phyloP scores from a whole-genome alignment of 495 filamentous ascomycete species.

The Astrothelium subdiscretum region DNA sequence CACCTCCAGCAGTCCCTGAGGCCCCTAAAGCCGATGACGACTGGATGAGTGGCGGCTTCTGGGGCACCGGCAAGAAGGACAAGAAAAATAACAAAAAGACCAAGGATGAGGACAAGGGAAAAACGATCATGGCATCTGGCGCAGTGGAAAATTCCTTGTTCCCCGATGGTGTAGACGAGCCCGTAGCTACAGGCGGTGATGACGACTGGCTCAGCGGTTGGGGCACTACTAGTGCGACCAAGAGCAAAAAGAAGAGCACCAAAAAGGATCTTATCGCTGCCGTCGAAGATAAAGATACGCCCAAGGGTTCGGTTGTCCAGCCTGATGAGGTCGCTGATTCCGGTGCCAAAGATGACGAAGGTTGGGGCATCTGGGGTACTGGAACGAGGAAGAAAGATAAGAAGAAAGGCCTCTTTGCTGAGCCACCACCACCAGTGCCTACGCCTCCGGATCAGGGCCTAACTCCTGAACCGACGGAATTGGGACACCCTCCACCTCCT shows the following conservation, averaged over 20 bases:
- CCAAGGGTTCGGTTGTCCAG: slow-evolving; percentile 8
- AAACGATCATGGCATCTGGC: slow-evolving; percentile 6
- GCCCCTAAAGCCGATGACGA: slow-evolving; percentile 9
- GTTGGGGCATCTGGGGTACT: slow-evolving; percentile 11
- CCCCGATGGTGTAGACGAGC: slow-evolving; percentile 26
- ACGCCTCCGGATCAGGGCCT: slow-evolving; percentile 22
- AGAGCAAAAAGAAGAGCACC: slow-evolving; percentile 29
- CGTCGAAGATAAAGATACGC: slow-evolving; percentile 7
- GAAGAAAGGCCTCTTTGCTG: slow-evolving; percentile 19
- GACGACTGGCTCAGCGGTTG: slow-evolving; percentile 16
- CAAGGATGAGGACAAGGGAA: slow-evolving; percentile 6
- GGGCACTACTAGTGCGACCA: slow-evolving; percentile 24
- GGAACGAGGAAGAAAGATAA: slow-evolving; percentile 18
- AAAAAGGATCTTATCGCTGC: slow-evolving; percentile 17
- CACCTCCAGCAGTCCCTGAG: slow-evolving; percentile 11
- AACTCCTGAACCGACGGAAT: slow-evolving; percentile 6
- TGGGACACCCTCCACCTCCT: slow-evolving; percentile 10
- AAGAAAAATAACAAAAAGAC: slow-evolving; percentile 25
- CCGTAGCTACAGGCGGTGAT: slow-evolving; percentile 21
- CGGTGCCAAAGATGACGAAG: slow-evolving; percentile 14
- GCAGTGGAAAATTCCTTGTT: slow-evolving; percentile 15
- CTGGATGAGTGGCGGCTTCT: slow-evolving; percentile 16
- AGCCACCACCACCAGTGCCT: slow-evolving; percentile 19
- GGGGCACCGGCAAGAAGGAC: slow-evolving; percentile 13
- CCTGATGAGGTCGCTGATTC: slow-evolving; percentile 19